phyloP scores from a whole-genome alignment of 1,284 basidiomycete genomes.

The Ceratobasidium papillatum region DNA sequence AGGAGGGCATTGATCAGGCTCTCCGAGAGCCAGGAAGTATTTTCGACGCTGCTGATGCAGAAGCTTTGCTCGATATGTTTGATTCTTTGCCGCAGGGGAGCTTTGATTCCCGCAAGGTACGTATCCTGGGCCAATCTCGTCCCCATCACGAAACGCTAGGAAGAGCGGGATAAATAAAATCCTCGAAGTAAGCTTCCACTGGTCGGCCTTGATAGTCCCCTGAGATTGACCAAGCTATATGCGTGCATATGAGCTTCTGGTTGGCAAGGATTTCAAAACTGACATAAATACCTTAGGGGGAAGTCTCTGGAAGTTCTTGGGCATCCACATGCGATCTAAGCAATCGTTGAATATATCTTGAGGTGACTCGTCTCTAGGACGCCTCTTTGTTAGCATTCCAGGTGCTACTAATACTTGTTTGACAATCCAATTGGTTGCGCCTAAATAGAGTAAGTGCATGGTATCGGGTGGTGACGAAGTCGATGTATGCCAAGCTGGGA shows the following conservation, averaged over 20 bases:
- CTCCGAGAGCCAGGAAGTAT: background rate
- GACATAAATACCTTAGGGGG: conserved; percentile 21
- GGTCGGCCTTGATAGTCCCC: conserved; percentile 4
- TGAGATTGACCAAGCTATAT: conserved; percentile 20
- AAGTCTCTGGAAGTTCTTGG: background rate
- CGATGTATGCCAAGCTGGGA: conserved; percentile 26
- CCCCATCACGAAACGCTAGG: conserved; percentile 9
- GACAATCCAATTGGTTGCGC: conserved; percentile 29
- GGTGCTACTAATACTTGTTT: conserved; percentile 15
- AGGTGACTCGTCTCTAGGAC: background rate
- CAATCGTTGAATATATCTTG: conserved; percentile 11
- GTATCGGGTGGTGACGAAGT: conserved; percentile 14
- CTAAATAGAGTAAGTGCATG: conserved; percentile 34
- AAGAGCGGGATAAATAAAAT: conserved; percentile 4
- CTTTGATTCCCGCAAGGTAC: background rate
- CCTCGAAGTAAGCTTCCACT: conserved; percentile 7
- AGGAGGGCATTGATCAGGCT: background rate
- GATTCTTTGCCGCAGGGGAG: background rate
- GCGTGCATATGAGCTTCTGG: no score
- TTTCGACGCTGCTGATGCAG: conserved; percentile 4
- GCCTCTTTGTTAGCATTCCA: background rate
- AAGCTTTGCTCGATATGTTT: conserved; percentile 2
- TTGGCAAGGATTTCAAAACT: no score
- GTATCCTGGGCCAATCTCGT: background rate
- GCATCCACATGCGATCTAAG: conserved; percentile 10